Evolutionary conservation across 2,329 filamentous ascomycete species (phyloP), one percentile per base, ranked within the genome.

Genomic region (Colletotrichum sp.): DNA sequence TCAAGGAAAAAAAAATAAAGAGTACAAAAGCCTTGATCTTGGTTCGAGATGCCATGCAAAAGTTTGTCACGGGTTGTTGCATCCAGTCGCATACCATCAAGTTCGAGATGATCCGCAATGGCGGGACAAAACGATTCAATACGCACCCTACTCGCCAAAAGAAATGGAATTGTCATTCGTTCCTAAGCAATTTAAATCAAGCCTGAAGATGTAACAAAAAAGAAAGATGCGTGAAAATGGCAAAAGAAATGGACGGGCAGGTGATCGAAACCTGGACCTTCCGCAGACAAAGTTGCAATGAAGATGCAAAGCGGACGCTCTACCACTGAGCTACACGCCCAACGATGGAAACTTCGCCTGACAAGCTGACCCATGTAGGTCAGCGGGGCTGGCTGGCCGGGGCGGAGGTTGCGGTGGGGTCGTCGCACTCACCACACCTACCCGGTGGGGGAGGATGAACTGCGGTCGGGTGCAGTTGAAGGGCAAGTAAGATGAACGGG

Each of bases 261-360:
- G 62, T 62, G 70, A 72, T 72, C 52, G 70, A 72, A 72, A 62
- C 55, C 70, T 49, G 62, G 70, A 72, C 70, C 63, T 65, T 65
- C 63, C 63, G 63, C 63, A 65, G 34, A 65, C 9, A 4, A 52
- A 52, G 44, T 36, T 36, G 21, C 15, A 12, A 18, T 5, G 34
- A 16, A 39, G 6, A 65, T 65, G 63, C 63, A 65, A 65, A 65
- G 63, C 69, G 63, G 69, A 71, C 59, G 62, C 62, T 55, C 59
- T 71, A 71, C 69, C 60, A 71, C 69, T 71, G 62, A 55, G 39
- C 69, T 64, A 71, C 39, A 39, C 49, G 59, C 69, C 69, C 69
- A 55, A 24, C 39, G n/a, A 5, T 10, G 9, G 12, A 24, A 21
- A 18, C 15, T 0, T 21, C 2, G 6, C 2, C 10, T 9, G n/a